These are phyloP conservation scores for Galerina sulciceps DNA, from an alignment of 768 basidiomycete genomes.

Conservation along the genomic window DNA sequence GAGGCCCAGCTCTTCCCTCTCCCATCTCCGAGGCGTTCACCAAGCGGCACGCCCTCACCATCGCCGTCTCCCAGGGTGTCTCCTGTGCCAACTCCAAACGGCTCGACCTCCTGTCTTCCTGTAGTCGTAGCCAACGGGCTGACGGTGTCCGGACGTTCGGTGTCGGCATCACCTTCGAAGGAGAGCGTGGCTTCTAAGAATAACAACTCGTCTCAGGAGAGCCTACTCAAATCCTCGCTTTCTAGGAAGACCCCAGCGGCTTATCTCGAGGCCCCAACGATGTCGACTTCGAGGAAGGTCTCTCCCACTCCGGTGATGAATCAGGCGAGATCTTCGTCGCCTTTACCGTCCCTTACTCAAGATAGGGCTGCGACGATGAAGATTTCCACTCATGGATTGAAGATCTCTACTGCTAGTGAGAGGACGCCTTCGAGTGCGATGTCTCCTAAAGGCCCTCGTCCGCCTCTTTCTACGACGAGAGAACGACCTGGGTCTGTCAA, in stretches of 20 bases:
- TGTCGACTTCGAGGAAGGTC: constrained; percentile 1
- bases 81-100: constrained; percentile 39
- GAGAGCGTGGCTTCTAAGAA: constrained; percentile 22
- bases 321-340: constrained; percentile 6
- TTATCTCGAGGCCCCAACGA: background rate
- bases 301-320: background rate
- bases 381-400: background rate
- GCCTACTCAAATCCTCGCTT: constrained; percentile 20
- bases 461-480: background rate
- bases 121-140: background rate
- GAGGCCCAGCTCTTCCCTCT: constrained; percentile 64
- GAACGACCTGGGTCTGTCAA: background rate
- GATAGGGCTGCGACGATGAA: background rate
- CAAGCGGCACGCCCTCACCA: constrained; percentile 40
- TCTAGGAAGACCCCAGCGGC: constrained; percentile 14
- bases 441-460: constrained; percentile 16
- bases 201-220: constrained; percentile 19
- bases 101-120: constrained; percentile 29
- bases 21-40: constrained; percentile 50
- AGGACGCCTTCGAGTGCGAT: background rate
- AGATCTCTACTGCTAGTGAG: background rate
- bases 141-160: constrained; percentile 6
- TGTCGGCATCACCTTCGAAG: constrained; percentile 17
- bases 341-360: background rate
- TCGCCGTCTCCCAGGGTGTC: constrained; percentile 22